Base-by-base conservation (phyloP, 2,329 filamentous ascomycete genomes). In the Penicillium digitatum region DNA sequence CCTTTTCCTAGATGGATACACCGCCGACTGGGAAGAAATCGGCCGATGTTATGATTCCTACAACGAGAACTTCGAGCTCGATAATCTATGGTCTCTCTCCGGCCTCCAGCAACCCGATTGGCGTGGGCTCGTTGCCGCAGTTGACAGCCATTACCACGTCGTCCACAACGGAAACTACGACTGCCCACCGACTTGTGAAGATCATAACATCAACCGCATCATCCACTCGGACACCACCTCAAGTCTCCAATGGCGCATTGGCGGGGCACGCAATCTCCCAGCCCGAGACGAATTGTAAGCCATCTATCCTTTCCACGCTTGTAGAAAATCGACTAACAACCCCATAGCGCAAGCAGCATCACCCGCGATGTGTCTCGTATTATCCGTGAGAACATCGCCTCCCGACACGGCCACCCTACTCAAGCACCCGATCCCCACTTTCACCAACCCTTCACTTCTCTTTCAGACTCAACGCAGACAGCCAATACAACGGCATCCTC, bases 91-190 rank as follows among this genome's bases (percentile, higher is more conserved):
- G 66, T 68, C 71, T 11, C 64, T 76, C 10, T 76, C 74, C 4
- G 74, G 74, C 32, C 65, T 76, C 6, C 69, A 72, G 48, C 71
- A 74, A 38, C 68, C 70, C 3, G 72, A 76, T 48, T 76, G 74
- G 73, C 72, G 72, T 37, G 73, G 74, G 1, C 45, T 76, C 6
- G 72, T 76, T n/a, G 74, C 74, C 26, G 73, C 74, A 12, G 66
- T 76, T n/a, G 74, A 76, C 58, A 74, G 72, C 48, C 74, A 76
- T 61, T 76, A 74, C 47, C 69, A 75, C 22, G 61, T 75, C 31
- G 35, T 72, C n/a, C 74, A 76, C 57, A 57, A 70, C 38, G 74
- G 72, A 7, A 60, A 67, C 34, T 68, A 61, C 32, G 56, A 70
- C 0, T 76, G 74, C 55, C 48, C 58, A 8, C 18, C 60, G 2